A percentile compares a stretch with the other conserved stretches of the same genome.
Evolutionary conservation across 1,284 basidiomycete genomes (phyloP).

Genomic region (Cutaneotrichosporon sp.): DNA sequence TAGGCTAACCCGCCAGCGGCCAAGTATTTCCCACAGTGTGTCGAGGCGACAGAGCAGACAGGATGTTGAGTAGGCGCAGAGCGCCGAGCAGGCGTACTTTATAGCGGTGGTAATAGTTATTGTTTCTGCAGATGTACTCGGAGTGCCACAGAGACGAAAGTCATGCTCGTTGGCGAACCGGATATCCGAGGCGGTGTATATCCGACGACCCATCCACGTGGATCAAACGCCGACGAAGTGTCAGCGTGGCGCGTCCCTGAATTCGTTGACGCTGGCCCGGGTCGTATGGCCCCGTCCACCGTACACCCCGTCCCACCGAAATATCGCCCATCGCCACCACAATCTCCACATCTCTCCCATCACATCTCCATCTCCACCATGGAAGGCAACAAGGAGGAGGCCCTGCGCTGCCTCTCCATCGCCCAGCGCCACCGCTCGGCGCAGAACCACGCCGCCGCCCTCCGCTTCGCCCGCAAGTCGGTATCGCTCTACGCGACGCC

Average conservation of each 20-base stretch:
- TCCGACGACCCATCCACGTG: neutral
- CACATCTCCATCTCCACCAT: constrained; percentile 53
- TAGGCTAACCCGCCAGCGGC: neutral
- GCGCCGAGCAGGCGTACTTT: too few relatives aligned
- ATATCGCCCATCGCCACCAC: neutral
- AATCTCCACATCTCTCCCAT: neutral
- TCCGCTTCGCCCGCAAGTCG: constrained; percentile 89
- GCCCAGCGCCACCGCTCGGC: constrained; percentile 71
- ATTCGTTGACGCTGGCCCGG: neutral
- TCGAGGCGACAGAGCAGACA: too few relatives aligned
- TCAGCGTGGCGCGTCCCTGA: neutral
- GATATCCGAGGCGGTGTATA: neutral
- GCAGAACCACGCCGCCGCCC: constrained; percentile 72
- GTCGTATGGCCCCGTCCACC: neutral
- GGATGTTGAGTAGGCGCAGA: too few relatives aligned
- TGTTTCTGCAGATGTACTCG: too few relatives aligned
- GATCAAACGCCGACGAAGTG: constrained; percentile 4
- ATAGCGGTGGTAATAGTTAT: too few relatives aligned
- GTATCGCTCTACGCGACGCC: constrained; percentile 79
- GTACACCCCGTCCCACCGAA: too few relatives aligned
- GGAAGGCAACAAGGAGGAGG: constrained; percentile 90
- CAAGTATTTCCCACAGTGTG: too few relatives aligned
- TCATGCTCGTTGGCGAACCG: too few relatives aligned
- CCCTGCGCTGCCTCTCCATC: constrained; percentile 73
- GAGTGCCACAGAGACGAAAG: too few relatives aligned